phyloP scores from a whole-genome alignment of 805 yeast genomes.

The Debaryomyces castellii region DNA sequence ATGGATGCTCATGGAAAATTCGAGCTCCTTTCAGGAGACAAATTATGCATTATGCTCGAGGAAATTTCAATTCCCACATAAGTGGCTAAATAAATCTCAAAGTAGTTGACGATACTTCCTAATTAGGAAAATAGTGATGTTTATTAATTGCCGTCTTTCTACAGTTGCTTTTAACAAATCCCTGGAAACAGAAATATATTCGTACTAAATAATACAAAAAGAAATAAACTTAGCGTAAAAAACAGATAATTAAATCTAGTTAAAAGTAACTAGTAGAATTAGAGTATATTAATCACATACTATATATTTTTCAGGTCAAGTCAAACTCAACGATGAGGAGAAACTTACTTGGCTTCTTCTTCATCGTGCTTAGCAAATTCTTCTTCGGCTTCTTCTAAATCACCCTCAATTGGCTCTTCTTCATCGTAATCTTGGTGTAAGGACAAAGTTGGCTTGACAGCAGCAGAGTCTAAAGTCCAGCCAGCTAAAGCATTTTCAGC shows the following conservation, averaged over 20 bases:
- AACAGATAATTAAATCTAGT: constrained; percentile 2
- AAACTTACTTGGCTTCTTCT: constrained; percentile 8
- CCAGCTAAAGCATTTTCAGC: constrained; percentile 80
- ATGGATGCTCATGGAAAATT: background rate
- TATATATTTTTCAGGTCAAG: background rate
- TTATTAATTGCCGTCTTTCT: background rate
- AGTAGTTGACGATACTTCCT: background rate
- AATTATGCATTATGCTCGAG: background rate
- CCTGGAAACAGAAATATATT: background rate
- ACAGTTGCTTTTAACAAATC: background rate
- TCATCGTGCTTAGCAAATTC: constrained; percentile 51
- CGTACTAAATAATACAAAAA: constrained; percentile 7
- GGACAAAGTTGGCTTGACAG: constrained; percentile 76
- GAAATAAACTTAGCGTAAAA: constrained; percentile 1
- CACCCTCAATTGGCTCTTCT: constrained; percentile 48
- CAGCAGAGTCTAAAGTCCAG: constrained; percentile 84
- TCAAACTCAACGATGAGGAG: background rate
- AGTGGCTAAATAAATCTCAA: background rate
- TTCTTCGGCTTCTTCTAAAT: constrained; percentile 50
- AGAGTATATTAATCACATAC: background rate
- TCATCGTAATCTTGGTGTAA: constrained; percentile 61
- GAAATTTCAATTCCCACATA: background rate
- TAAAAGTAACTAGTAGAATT: constrained; percentile 2
- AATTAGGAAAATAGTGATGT: background rate
- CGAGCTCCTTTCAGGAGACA: constrained; percentile 4